Evolutionary conservation across 2,329 filamentous ascomycete species (phyloP).

Genomic region (Diaporthe sp.): DNA sequence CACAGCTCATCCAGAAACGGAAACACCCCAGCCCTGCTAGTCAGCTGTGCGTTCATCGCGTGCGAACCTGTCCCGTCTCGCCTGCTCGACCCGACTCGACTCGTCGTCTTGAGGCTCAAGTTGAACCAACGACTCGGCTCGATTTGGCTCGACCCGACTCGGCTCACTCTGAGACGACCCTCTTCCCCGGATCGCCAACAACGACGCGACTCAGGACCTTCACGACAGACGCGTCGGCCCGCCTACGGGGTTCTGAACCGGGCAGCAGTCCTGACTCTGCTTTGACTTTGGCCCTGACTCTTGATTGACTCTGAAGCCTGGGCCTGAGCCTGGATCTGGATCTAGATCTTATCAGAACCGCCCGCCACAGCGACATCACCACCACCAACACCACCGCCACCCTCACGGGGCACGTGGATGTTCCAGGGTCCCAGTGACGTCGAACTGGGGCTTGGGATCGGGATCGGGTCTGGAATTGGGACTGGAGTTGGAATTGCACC

Average conservation of each 20-base stretch:
- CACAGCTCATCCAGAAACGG: conserved; percentile 36
- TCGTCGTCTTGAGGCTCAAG: conserved; percentile 32
- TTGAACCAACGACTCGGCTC: conserved; percentile 11
- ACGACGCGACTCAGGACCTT: conserved; percentile 36
- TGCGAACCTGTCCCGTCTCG: not conserved
- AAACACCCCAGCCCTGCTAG: conserved; percentile 28
- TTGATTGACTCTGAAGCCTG: not conserved
- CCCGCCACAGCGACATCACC: not conserved
- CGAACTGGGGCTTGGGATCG: conserved; percentile 36
- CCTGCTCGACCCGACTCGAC: conserved; percentile 15
- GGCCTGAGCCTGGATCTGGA: conserved; percentile 1
- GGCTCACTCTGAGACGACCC: conserved; percentile 17
- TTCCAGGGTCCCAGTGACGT: conserved; percentile 30
- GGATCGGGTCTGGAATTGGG: not conserved
- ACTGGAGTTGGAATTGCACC: not conserved
- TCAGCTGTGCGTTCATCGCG: conserved; percentile 3
- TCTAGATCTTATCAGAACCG: not conserved
- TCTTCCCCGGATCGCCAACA: conserved; percentile 33
- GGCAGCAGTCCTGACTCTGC: conserved; percentile 8
- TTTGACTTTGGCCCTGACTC: conserved; percentile 1
- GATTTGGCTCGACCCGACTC: not conserved
- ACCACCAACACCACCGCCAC: not conserved
- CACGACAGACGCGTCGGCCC: conserved; percentile 30
- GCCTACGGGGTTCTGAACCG: not conserved
- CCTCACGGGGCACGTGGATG: conserved; percentile 26